These are phyloP conservation scores for Saturnispora ahearnii DNA, from an alignment of 805 yeast species.

Conservation along the genomic window DNA sequence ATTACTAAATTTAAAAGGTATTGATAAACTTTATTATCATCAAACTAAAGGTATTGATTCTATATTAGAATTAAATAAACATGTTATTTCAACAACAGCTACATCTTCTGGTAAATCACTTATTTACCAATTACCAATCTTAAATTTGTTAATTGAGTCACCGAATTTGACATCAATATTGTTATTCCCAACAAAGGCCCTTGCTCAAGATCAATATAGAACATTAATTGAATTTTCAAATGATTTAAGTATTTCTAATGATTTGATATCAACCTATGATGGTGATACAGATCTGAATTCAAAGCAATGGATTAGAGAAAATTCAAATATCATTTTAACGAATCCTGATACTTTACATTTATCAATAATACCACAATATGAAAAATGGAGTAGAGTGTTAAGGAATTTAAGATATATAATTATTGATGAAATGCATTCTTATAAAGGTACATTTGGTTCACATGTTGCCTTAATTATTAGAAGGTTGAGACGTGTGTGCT, in stretches of 20 bases:
- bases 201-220: constrained; percentile 93
- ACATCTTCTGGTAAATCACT: constrained; percentile 95
- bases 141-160: constrained; percentile 37
- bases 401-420: constrained; percentile 61
- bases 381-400: constrained; percentile 64
- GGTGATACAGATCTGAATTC: constrained; percentile 74
- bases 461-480: constrained; percentile 84
- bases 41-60: constrained; percentile 67
- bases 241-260: constrained; percentile 8
- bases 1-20: constrained; percentile 29
- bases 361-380: constrained; percentile 71
- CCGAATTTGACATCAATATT: constrained; percentile 61
- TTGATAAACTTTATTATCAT: constrained; percentile 60
- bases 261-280: constrained; percentile 53
- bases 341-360: constrained; percentile 93
- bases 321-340: constrained; percentile 77
- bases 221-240: constrained; percentile 41
- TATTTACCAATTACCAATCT: constrained; percentile 81
- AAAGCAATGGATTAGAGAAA: constrained; percentile 45
- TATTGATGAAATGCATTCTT: constrained; percentile 80
- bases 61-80: constrained; percentile 42
- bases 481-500: constrained; percentile 60
- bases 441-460: constrained; percentile 86
- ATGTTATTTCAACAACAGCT: constrained; percentile 86
- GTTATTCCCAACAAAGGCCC: constrained; percentile 93